Evolutionary conservation across 164 flowering plant genomes (phyloP), one percentile per base, ranked within the genome.

Genomic region (Malania oleifera): DNA sequence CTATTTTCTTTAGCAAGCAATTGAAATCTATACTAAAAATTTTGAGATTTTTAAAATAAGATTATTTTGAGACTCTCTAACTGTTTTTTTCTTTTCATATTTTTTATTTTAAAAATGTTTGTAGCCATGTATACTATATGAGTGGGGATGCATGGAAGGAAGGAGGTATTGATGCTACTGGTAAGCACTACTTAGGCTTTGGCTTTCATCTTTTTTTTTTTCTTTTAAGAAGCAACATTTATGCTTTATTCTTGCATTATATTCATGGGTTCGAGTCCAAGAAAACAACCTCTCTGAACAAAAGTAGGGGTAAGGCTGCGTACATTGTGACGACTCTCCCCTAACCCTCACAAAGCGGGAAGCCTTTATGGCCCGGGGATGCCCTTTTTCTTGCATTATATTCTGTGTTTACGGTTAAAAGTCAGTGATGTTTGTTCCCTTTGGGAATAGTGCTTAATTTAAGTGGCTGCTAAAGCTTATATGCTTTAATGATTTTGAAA

Each of bases 101-200:
- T n/a, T n/a, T n/a, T n/a, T n/a, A n/a, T n/a, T n/a, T n/a, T n/a
- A n/a, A n/a, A n/a, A n/a, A n/a, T n/a, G n/a, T n/a, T 41, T 80
- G 81, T 74, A 91, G 99, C 80, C 99, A 95, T 71, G 85, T 91
- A 26, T 89, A 86, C 71, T 95, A 91, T 78, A 91, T 91, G 99
- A 95, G 99, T 68, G 99, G 99, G 24, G 97, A 90, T 82, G 99
- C 99, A 60, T 95, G 99, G 99, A 95, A 95, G 77, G 97, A 95
- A 74, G 97, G 99, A 56, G 99, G 97, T 19, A 95, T 95, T 48
- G 99, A 95, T 80, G 93, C 90, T 45, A 95, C 99, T 55, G 99
- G 99, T 90, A 73, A 80, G 74, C 59, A 53, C 50, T 57, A 23
- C 54, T 57, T 55, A 50, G 2, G 0, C 18, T 27, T 49, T n/a